Percentiles rank a stretch among this genome's conserved stretches.
Evolutionary conservation across 2,329 filamentous ascomycete species (phyloP).

Genomic region (Venturia oleaginea): DNA sequence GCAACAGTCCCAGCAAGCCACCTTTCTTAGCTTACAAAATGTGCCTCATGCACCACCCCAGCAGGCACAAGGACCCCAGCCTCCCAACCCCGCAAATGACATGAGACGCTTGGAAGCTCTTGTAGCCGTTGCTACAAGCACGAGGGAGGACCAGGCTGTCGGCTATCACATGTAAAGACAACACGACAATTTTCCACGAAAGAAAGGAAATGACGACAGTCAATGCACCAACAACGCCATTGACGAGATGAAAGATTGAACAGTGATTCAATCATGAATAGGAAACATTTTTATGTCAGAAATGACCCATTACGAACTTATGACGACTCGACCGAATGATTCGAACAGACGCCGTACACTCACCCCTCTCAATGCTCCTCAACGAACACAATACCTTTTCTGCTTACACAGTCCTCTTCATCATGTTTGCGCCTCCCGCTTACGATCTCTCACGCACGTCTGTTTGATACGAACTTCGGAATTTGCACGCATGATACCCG

Average conservation of each 20-base stretch:
- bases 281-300: not conserved
- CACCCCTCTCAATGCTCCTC: not conserved
- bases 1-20: slow-evolving; percentile 8
- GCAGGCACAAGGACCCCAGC: slow-evolving; percentile 24
- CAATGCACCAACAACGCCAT: not conserved
- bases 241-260: not conserved
- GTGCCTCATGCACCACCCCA: slow-evolving; percentile 13
- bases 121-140: slow-evolving; percentile 51
- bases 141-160: slow-evolving; percentile 3
- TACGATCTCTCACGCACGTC: not conserved
- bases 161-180: slow-evolving; percentile 3
- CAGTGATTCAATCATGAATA: not conserved
- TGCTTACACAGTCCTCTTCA: not conserved
- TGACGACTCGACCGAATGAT: not conserved
- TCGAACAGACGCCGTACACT: not conserved
- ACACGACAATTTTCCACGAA: not conserved
- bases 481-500: slow-evolving; percentile 4
- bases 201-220: not conserved
- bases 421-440: not conserved
- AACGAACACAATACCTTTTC: not conserved
- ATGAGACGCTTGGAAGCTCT: slow-evolving; percentile 52
- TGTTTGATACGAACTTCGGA: not conserved
- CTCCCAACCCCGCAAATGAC: slow-evolving; percentile 33
- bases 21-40: slow-evolving; percentile 9
- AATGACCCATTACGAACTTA: not conserved